Percentiles rank a stretch among this genome's conserved stretches.
Conservation (phyloP, 257 asterid species). For the Nicotiana tabacum region DNA sequence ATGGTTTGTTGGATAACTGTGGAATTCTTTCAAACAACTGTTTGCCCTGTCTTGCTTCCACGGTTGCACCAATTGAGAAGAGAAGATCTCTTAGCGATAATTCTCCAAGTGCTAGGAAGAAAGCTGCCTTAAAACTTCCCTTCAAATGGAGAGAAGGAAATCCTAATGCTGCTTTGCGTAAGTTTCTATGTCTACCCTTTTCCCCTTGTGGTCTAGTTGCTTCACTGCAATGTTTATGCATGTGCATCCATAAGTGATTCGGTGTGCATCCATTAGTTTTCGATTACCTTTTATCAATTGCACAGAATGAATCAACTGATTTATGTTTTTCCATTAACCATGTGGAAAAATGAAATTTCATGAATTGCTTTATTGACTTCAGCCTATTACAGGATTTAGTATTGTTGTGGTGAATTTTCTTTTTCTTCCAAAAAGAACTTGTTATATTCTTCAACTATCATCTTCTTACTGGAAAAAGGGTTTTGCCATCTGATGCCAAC, state of each 20-base stretch:
- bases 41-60: constrained; percentile 85
- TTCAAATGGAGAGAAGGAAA: constrained; percentile 89
- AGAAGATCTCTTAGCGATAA: constrained; percentile 59
- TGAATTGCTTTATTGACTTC: background rate
- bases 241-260: background rate
- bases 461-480: background rate
- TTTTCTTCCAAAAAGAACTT: background rate
- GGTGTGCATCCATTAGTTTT: background rate
- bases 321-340: background rate
- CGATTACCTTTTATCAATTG: background rate
- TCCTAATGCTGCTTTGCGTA: constrained; percentile 52
- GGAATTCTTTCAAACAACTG: constrained; percentile 75
- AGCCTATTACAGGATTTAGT: background rate
- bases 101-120: constrained; percentile 70
- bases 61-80: constrained; percentile 60
- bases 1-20: constrained; percentile 60
- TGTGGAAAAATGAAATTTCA: background rate
- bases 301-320: background rate
- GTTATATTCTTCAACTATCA: background rate
- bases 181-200: constrained; percentile 24
- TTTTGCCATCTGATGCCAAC: background rate
- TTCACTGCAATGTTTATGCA: background rate
- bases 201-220: background rate
- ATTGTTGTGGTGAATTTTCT: background rate
- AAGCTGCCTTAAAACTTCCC: constrained; percentile 61